Conservation (phyloP, 2,329 filamentous ascomycete genomes). For the Fusarium sp. region DNA sequence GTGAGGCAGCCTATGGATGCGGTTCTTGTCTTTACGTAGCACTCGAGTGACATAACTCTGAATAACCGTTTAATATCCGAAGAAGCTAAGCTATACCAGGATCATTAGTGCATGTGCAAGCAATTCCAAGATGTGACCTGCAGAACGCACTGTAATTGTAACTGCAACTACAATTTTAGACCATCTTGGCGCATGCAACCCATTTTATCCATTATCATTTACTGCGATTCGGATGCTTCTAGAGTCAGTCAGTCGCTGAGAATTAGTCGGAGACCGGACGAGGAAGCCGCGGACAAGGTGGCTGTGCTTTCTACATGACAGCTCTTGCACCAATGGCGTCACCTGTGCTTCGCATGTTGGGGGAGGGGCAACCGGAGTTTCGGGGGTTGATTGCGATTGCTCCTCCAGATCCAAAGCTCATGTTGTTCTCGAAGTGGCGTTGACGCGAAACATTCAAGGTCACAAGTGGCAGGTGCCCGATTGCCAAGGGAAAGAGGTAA, state of each 20-base stretch:
- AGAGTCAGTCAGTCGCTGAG: background rate
- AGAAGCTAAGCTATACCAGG: constrained; percentile 1
- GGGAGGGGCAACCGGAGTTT: constrained; percentile 36
- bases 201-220: background rate
- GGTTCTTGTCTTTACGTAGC: background rate
- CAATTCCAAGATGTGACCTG: constrained; percentile 9
- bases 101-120: constrained; percentile 12
- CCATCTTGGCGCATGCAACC: constrained; percentile 24
- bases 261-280: constrained; percentile 1
- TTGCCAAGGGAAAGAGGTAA: constrained; percentile 29
- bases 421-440: constrained; percentile 24
- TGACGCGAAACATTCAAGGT: constrained; percentile 32
- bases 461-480: constrained; percentile 31
- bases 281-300: constrained; percentile 15
- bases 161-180: background rate
- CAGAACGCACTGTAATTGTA: constrained; percentile 2
- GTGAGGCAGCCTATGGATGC: constrained; percentile 20
- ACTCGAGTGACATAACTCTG: background rate
- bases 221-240: background rate
- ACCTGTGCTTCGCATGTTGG: constrained; percentile 22
- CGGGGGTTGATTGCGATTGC: constrained; percentile 16
- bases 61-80: background rate
- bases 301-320: constrained; percentile 28
- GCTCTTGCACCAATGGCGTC: constrained; percentile 38
- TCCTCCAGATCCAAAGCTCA: constrained; percentile 30